Evolutionary conservation across 495 filamentous ascomycete species (phyloP).

Genomic region (Tuber aestivum): DNA sequence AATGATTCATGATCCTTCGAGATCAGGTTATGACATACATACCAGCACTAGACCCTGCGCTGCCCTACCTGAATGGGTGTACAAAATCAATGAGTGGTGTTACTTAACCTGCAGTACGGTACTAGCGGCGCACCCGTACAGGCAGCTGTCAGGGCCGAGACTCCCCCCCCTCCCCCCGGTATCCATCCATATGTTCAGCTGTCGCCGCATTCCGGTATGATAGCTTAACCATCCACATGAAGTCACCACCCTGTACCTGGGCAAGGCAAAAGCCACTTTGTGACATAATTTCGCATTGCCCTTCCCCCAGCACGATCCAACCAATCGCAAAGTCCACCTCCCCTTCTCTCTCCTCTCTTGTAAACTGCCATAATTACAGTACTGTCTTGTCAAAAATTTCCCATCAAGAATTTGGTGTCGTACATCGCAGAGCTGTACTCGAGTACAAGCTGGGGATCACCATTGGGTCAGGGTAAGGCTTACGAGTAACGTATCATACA

Average conservation of each 20-base stretch:
- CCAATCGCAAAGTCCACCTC: not conserved
- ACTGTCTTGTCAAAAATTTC: not conserved
- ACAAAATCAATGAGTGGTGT: not conserved
- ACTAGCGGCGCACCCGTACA: not conserved
- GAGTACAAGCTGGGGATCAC: not conserved
- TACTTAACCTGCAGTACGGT: not conserved
- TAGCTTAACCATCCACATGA: not conserved
- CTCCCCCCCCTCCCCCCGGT: not conserved
- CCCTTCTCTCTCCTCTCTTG: not conserved
- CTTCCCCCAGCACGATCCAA: not conserved
- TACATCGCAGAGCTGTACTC: too few relatives aligned
- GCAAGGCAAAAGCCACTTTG: slow-evolving; percentile 4
- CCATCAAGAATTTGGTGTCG: not conserved
- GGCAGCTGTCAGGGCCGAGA: not conserved
- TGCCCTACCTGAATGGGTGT: not conserved
- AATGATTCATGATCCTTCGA: not conserved
- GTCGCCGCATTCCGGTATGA: not conserved
- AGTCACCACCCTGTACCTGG: not conserved
- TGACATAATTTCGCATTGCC: not conserved
- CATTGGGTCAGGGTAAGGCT: not conserved
- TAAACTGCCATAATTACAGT: not conserved
- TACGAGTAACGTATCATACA: not conserved
- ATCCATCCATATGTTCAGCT: not conserved
- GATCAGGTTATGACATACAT: not conserved
- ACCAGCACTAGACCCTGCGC: not conserved